Conservation (phyloP, 176 grass and related monocot genomes). For the Puya raimondii region DNA sequence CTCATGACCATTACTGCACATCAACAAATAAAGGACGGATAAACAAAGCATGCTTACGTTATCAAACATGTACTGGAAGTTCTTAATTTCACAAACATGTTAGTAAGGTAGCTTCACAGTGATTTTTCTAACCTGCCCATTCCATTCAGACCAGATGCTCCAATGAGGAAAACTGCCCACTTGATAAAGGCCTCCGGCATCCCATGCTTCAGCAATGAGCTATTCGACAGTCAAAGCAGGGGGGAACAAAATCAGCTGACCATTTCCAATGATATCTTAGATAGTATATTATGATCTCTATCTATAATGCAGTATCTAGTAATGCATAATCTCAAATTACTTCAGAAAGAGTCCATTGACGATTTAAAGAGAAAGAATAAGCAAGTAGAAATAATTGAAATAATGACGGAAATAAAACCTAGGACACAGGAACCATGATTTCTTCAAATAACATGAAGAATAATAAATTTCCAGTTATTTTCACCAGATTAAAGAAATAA, state of each 20-base stretch:
- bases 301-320: too few relatives aligned
- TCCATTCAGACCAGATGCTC: conserved; percentile 96
- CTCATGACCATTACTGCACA: too few relatives aligned
- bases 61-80: not conserved
- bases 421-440: not conserved
- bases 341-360: not conserved
- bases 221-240: conserved; percentile 25
- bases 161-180: conserved; percentile 92
- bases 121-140: conserved; percentile 65
- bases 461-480: not conserved
- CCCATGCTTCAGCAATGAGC: conserved; percentile 99
- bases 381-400: conserved; percentile 2
- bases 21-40: too few relatives aligned
- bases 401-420: not conserved
- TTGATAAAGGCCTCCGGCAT: conserved; percentile 99
- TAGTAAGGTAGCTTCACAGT: not conserved
- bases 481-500: not conserved
- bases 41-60: not conserved
- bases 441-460: not conserved
- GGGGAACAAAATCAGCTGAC: conserved; percentile 5
- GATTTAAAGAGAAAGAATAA: conserved; percentile 5
- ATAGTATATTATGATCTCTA: not conserved
- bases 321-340: not conserved
- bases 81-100: conserved; percentile 1
- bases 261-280: not conserved